phyloP scores from a whole-genome alignment of 129 eudicot species.

The Sambucus nigra region DNA sequence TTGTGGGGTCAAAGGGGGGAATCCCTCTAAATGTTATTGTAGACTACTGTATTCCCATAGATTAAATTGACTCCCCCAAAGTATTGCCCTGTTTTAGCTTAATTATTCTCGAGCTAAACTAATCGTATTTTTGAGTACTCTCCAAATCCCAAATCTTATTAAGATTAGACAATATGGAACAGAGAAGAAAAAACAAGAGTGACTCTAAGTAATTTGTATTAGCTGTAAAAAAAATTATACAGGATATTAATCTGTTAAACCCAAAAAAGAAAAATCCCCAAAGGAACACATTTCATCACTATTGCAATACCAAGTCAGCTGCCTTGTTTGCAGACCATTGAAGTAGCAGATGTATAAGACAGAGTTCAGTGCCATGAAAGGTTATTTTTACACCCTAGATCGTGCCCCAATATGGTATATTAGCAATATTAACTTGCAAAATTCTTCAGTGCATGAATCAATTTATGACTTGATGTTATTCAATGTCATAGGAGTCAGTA shows the following conservation, averaged over 20 bases:
- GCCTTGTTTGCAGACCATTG: constrained; percentile 1
- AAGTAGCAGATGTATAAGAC: neutral
- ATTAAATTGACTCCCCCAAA: neutral
- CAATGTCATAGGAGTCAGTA: constrained; percentile 20
- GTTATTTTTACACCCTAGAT: neutral
- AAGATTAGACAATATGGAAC: neutral
- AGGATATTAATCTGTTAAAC: constrained; percentile 13
- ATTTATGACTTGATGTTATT: constrained; percentile 14
- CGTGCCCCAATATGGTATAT: neutral
- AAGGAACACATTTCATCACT: constrained; percentile 11
- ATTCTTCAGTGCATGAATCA: neutral
- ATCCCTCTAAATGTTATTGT: too few species aligned
- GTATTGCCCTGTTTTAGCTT: neutral
- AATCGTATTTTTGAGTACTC: neutral
- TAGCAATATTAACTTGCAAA: neutral
- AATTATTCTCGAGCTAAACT: too few species aligned
- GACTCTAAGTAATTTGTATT: constrained; percentile 13
- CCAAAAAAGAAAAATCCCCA: constrained; percentile 7
- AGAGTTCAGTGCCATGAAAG: constrained; percentile 9
- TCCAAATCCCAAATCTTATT: neutral
- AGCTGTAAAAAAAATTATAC: constrained; percentile 13
- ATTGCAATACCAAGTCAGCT: constrained; percentile 13
- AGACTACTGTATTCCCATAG: neutral
- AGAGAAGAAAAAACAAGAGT: constrained; percentile 13
- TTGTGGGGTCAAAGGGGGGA: too few species aligned